Evolutionary conservation across 1,139 yeast species (phyloP), one percentile per base, ranked within the genome.

Genomic region (Sugiyamaella neomexicana): DNA sequence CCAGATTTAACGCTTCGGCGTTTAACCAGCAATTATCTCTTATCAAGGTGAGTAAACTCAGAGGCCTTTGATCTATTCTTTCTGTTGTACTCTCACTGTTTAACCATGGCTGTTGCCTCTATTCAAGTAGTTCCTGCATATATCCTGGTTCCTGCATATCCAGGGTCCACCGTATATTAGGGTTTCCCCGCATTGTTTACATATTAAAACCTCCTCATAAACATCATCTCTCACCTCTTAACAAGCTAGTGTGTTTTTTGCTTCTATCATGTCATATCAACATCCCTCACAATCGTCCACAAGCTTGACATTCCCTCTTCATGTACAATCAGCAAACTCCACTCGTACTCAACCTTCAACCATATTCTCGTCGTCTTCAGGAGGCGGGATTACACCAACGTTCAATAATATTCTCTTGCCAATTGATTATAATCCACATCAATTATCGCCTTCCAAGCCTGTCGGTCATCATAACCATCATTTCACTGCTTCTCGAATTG

Each of bases 381-480:
- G 44, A 40, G 40, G 42, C 5, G 23, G 17, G 12, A 15, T 37
- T 15, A 34, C 49, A 2, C 49, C 49, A 12, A 17, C 49, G 13
- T 44, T n/a, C 17, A 32, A 32, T 13, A 32, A 32, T 15, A 44
- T 44, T 15, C 47, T 44, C 10, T 39, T 42, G 5, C 49, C 49
- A 20, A 38, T 36, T 8, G 8, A 9, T 9, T 45, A 45, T 20
- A 36, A 45, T 15, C 40, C 32, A 2, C 9, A 36, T 13, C 25
- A 23, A 25, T 17, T 25, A 2, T 25, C 49, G 1, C 15, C n/a
- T 5, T 23, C 39, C n/a, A 20, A 23, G 5, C 38, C 48, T 5
- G 9, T 9, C 3, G 49, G 49, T 12, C 49, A 45, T 20, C 49
- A 45, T 20, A 45, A 45, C 15, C 49, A 45, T n/a, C 40, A 45